Evolutionary conservation across 495 filamentous ascomycete species (phyloP).

Genomic region (Bombardia bombarda): DNA sequence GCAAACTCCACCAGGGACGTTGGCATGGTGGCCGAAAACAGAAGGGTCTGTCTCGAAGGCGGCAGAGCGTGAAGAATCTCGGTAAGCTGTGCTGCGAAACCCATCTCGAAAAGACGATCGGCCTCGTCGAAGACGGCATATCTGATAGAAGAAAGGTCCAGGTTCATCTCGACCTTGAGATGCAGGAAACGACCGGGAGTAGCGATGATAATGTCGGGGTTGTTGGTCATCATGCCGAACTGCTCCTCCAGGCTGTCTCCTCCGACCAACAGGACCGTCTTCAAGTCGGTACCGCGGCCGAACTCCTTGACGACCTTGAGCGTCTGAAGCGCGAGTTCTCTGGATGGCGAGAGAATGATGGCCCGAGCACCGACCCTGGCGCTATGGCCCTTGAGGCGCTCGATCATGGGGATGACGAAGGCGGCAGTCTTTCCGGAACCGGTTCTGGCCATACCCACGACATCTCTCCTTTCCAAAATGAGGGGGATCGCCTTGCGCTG

Average conservation of each 20-base stretch:
- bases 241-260: constrained; percentile 96
- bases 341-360: constrained; percentile 80
- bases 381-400: constrained; percentile 85
- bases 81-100: constrained; percentile 83
- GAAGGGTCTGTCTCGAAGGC: constrained; percentile 72
- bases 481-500: constrained; percentile 94
- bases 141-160: constrained; percentile 75
- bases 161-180: constrained; percentile 87
- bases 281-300: constrained; percentile 80
- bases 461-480: constrained; percentile 79
- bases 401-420: constrained; percentile 96
- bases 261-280: constrained; percentile 80
- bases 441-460: constrained; percentile 95
- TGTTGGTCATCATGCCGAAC: constrained; percentile 83
- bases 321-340: constrained; percentile 91
- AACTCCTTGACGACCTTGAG: constrained; percentile 94
- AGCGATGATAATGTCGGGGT: constrained; percentile 94
- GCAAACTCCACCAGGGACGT: constrained; percentile 94
- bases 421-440: constrained; percentile 96
- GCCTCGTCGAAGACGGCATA: constrained; percentile 98
- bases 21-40: constrained; percentile 92
- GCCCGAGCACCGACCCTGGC: constrained; percentile 75
- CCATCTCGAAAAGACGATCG: constrained; percentile 96
- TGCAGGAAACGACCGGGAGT: constrained; percentile 94
- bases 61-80: constrained; percentile 91